These are phyloP conservation scores for Colletotrichum spaethianum DNA, from an alignment of 2,329 filamentous ascomycete genomes.

Conservation along the genomic window DNA sequence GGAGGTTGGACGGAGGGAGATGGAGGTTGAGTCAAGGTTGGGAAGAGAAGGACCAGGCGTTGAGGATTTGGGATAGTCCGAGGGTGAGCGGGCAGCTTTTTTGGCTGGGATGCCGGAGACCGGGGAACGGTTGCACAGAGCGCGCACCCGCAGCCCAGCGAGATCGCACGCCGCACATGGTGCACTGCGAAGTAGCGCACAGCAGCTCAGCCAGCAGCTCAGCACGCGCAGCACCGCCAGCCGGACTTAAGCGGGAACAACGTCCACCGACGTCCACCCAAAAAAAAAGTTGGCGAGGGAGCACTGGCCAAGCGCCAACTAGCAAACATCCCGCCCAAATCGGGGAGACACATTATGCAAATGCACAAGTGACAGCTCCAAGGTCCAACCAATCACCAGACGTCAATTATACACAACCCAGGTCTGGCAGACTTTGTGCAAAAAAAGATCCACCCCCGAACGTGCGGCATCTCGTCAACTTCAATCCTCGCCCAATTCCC, in stretches of 20 bases:
- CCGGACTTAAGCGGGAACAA: constrained; percentile 40
- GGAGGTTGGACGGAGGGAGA: constrained; percentile 19
- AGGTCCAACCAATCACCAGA: background rate
- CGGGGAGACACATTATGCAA: constrained; percentile 6
- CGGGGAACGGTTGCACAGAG: constrained; percentile 19
- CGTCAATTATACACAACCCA: background rate
- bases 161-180: background rate
- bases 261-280: background rate
- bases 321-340: background rate
- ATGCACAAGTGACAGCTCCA: background rate
- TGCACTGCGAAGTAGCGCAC: no score
- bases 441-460: background rate
- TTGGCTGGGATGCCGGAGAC: constrained; percentile 8
- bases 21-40: constrained; percentile 37
- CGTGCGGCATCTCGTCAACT: constrained; percentile 31
- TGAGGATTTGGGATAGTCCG: constrained; percentile 40
- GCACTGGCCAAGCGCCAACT: no score
- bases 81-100: constrained; percentile 34
- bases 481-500: constrained; percentile 35
- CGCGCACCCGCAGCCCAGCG: constrained; percentile 9
- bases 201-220: background rate
- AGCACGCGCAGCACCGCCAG: constrained; percentile 5
- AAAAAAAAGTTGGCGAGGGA: no score
- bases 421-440: constrained; percentile 17
- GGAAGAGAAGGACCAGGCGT: constrained; percentile 21